A percentile compares a stretch with the other conserved stretches of the same genome.
These are phyloP conservation scores for Ascosphaera aggregata DNA, from an alignment of 2,329 filamentous ascomycete genomes.

Conservation along the genomic window DNA sequence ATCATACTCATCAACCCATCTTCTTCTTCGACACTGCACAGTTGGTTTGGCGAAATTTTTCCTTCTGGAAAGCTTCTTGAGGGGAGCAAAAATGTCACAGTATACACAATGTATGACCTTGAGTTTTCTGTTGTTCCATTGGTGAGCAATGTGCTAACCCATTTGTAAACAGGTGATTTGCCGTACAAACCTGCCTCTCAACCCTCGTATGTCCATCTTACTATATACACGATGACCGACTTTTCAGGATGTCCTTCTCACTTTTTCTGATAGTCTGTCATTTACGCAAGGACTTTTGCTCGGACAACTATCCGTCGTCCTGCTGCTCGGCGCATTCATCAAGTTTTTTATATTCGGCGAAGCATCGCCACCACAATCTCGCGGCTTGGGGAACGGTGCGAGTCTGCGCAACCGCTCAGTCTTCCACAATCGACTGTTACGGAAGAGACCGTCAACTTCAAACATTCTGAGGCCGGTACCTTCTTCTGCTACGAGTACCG, in stretches of 20 bases:
- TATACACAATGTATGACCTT: conserved; percentile 2
- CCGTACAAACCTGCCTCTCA: conserved; percentile 2
- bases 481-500: conserved; percentile 62
- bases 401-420: conserved; percentile 57
- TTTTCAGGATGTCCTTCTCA: neutral
- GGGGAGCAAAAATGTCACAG: conserved; percentile 3
- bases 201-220: conserved; percentile 4
- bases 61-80: neutral
- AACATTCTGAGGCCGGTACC: conserved; percentile 50
- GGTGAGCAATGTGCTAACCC: too few species aligned
- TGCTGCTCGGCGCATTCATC: conserved; percentile 85
- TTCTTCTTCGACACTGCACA: too few species aligned
- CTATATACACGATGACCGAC: too few species aligned
- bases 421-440: conserved; percentile 29
- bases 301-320: conserved; percentile 76
- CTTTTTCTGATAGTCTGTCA: conserved; percentile 39
- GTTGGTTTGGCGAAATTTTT: too few species aligned
- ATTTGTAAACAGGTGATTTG: neutral
- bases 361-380: conserved; percentile 59
- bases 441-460: conserved; percentile 30
- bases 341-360: conserved; percentile 99
- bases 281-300: conserved; percentile 88
- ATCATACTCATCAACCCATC: too few species aligned
- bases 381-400: conserved; percentile 50
- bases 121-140: too few species aligned